Percentiles rank a stretch among this genome's conserved stretches.
These are phyloP conservation scores for Apiosordaria backusii DNA, from an alignment of 495 filamentous ascomycete genomes.

Conservation along the genomic window DNA sequence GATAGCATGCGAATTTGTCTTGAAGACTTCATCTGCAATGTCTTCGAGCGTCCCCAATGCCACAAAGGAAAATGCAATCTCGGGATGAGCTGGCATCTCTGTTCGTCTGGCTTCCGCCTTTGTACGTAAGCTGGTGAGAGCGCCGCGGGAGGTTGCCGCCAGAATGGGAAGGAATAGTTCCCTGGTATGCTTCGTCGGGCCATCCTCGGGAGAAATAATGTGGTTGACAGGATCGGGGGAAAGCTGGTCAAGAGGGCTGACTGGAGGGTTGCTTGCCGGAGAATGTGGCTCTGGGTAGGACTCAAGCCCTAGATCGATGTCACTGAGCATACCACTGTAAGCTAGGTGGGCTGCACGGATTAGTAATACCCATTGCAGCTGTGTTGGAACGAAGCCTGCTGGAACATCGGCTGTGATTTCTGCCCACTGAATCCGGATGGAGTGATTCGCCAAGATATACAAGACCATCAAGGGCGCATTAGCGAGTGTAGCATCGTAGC, in stretches of 20 bases:
- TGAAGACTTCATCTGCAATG: not conserved
- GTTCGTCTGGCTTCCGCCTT: not conserved
- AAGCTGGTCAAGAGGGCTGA: not conserved
- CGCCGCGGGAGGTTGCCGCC: not conserved
- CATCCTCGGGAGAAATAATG: not conserved
- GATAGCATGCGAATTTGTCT: not conserved
- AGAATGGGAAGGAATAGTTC: not conserved
- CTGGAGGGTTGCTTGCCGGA: not conserved
- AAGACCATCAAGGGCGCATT: constrained; percentile 48
- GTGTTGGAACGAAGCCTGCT: constrained; percentile 30
- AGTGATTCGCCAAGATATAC: constrained; percentile 42
- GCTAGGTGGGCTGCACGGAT: constrained; percentile 39
- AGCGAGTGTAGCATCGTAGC: constrained; percentile 38
- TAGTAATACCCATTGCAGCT: constrained; percentile 42
- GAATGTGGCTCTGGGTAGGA: not conserved
- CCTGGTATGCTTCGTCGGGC: not conserved
- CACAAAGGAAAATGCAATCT: not conserved
- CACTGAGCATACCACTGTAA: constrained; percentile 35
- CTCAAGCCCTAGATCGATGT: not conserved
- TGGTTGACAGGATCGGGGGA: not conserved
- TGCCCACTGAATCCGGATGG: constrained; percentile 36
- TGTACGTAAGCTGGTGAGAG: not conserved
- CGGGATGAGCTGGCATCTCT: not conserved
- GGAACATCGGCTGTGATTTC: constrained; percentile 26
- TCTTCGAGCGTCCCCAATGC: not conserved